These are phyloP conservation scores for Silene vulgaris DNA, from an alignment of 179 eudicot genomes.

Conservation along the genomic window DNA sequence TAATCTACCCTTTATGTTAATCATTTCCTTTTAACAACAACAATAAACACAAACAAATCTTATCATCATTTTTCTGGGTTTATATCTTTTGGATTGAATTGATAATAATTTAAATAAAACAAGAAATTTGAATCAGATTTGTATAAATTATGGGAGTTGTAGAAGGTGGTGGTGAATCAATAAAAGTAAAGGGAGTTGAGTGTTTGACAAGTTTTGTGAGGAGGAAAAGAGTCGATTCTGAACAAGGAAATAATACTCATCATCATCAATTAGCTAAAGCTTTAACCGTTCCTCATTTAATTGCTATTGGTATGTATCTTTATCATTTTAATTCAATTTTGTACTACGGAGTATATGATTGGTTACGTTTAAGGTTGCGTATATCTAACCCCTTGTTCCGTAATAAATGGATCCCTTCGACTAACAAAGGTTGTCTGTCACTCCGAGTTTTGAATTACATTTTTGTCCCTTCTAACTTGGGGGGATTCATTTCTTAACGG, in stretches of 20 bases:
- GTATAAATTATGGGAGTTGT: constrained; percentile 22
- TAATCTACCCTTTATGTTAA: constrained; percentile 6
- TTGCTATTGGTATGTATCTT: constrained; percentile 63
- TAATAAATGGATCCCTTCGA: no score
- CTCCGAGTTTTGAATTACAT: no score
- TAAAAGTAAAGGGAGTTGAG: constrained; percentile 5
- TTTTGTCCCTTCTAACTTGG: no score
- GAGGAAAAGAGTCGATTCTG: constrained; percentile 86
- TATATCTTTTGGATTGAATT: neutral
- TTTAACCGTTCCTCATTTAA: constrained; percentile 66
- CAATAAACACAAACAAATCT: neutral
- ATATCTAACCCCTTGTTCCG: no score
- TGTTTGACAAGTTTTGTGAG: constrained; percentile 59
- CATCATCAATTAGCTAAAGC: constrained; percentile 72
- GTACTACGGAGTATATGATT: no score
- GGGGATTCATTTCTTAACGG: no score
- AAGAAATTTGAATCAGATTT: neutral
- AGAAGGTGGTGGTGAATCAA: constrained; percentile 17
- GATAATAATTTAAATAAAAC: no score
- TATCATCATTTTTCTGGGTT: neutral
- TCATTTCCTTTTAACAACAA: no score
- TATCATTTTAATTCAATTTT: no score
- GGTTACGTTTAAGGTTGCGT: no score
- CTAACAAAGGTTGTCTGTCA: no score
- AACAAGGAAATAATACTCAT: constrained; percentile 32